Percentiles rank a stretch among this genome's conserved stretches.
Evolutionary conservation across 2,329 filamentous ascomycete genomes (phyloP).

Genomic region (Fusarium torulosum): DNA sequence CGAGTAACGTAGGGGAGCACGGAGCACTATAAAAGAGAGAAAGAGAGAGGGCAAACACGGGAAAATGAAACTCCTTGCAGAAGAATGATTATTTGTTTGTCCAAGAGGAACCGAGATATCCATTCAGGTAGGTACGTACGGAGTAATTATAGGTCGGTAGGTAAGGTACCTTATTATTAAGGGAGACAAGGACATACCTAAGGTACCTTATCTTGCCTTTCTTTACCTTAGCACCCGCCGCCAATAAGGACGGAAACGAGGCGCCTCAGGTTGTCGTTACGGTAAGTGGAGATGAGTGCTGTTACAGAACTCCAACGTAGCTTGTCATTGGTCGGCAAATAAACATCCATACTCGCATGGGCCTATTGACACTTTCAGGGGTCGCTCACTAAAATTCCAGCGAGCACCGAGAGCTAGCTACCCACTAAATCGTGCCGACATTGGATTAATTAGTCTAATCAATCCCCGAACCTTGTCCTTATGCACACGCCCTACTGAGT

Average conservation of each 20-base stretch:
- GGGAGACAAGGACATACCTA: constrained; percentile 10
- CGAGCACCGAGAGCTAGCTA: not conserved
- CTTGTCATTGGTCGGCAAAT: constrained; percentile 24
- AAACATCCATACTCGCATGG: constrained; percentile 8
- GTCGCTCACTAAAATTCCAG: constrained; percentile 19
- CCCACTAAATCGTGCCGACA: constrained; percentile 18
- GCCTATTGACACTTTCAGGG: constrained; percentile 17
- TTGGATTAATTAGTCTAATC: constrained; percentile 13
- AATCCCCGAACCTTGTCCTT: constrained; percentile 14
- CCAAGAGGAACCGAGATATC: constrained; percentile 7
- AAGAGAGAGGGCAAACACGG: constrained; percentile 28
- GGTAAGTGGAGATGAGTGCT: constrained; percentile 33
- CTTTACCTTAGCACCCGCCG: not conserved
- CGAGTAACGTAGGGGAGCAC: constrained; percentile 10
- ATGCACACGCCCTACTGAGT: constrained; percentile 16
- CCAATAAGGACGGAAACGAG: not conserved
- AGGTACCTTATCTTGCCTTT: no score
- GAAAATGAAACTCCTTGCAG: constrained; percentile 19
- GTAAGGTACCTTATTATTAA: constrained; percentile 22
- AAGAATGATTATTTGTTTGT: constrained; percentile 15
- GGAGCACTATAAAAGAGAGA: not conserved
- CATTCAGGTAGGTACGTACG: not conserved
- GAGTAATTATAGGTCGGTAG: not conserved
- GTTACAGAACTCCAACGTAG: not conserved
- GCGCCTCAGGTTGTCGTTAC: constrained; percentile 11